phyloP scores from a whole-genome alignment of 345 rosid genomes.

The Cardiospermum halicacabum region DNA sequence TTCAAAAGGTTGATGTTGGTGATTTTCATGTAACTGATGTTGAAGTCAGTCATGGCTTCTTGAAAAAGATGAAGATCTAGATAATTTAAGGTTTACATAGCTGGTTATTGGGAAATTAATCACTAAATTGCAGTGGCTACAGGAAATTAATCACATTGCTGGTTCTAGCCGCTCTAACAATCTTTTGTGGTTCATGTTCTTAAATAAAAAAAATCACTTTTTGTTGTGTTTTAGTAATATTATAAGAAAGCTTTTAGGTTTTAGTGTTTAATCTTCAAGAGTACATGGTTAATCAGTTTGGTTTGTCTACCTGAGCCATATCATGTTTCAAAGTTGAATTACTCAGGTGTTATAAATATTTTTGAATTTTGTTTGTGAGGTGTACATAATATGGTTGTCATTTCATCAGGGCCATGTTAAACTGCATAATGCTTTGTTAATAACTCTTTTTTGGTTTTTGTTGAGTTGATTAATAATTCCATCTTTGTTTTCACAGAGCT shows the following conservation, averaged over 20 bases:
- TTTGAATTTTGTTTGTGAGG: neutral
- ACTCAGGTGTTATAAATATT: neutral
- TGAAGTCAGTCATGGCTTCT: neutral
- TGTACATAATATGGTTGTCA: neutral
- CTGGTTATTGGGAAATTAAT: neutral
- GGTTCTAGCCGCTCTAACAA: neutral
- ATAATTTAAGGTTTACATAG: neutral
- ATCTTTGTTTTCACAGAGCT: constrained; percentile 34
- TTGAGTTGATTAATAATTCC: neutral
- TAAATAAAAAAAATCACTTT: no score
- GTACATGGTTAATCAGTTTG: neutral
- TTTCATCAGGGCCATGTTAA: neutral
- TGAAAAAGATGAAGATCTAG: neutral
- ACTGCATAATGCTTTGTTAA: neutral
- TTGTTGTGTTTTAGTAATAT: neutral
- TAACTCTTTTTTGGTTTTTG: neutral
- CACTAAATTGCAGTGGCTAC: neutral
- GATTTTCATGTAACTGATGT: neutral
- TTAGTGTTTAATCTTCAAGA: neutral
- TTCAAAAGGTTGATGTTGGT: neutral
- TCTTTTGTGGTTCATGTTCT: neutral
- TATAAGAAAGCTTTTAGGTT: neutral
- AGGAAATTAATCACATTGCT: neutral
- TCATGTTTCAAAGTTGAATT: neutral
- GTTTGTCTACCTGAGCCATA: neutral